Conservation (phyloP, 164 flowering plant genomes). For the Warburgia ugandensis region DNA sequence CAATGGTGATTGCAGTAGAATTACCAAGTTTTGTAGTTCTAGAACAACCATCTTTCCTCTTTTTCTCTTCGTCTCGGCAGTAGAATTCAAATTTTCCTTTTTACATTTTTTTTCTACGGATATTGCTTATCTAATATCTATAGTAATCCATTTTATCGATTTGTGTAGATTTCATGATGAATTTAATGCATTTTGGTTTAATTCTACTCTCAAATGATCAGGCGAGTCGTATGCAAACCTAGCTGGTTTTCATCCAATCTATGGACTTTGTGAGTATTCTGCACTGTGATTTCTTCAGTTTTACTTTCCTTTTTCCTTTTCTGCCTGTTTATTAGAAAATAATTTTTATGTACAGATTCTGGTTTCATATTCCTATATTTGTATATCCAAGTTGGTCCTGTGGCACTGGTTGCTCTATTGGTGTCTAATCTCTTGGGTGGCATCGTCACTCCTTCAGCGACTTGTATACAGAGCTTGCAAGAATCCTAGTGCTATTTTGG, state of each 20-base stretch:
- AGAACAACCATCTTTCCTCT: neutral
- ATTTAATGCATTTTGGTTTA: constrained; percentile 4
- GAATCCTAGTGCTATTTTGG: constrained; percentile 77
- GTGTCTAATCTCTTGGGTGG: constrained; percentile 76
- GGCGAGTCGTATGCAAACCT: constrained; percentile 98
- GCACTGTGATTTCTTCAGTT: neutral
- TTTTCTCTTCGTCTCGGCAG: too few relatives aligned
- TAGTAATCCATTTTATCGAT: neutral
- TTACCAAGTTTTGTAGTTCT: neutral
- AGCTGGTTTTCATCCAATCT: constrained; percentile 90
- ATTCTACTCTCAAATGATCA: constrained; percentile 31
- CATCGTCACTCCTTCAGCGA: constrained; percentile 62
- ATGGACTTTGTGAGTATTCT: constrained; percentile 88
- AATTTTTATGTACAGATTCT: constrained; percentile 50
- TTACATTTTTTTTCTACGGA: too few relatives aligned
- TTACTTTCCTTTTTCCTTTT: neutral
- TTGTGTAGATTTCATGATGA: neutral
- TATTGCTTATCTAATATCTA: neutral
- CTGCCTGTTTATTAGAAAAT: neutral
- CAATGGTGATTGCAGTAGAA: too few relatives aligned
- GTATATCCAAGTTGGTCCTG: constrained; percentile 94
- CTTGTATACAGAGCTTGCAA: constrained; percentile 88
- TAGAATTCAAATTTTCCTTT: too few relatives aligned
- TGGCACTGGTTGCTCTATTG: constrained; percentile 90
- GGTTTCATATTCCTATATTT: constrained; percentile 88